Base-by-base conservation (phyloP, 768 basidiomycete species). In the Sporobolomyces roseus region DNA sequence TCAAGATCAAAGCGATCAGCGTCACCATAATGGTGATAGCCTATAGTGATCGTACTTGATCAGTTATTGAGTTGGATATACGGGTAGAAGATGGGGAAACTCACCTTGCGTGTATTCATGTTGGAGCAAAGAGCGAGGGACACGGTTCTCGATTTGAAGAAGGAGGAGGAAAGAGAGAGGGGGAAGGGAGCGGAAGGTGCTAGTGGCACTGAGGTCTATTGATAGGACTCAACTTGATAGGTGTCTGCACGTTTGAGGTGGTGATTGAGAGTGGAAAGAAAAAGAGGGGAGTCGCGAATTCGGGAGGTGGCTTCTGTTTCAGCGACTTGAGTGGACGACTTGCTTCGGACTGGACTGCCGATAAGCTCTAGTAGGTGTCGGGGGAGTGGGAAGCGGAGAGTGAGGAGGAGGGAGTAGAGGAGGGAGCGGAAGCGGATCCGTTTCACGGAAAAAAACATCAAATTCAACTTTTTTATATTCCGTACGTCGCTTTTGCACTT, bases 1-100 rank as follows among this genome's bases (percentile, higher is more conserved):
- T 74, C 65, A 97, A 86, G 81, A 93, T 79, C 74, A 91, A 83
- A 65, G 85, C 87, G 75, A 94, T 82, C 66, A 87, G 70, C 74
- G 81, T 77, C 58, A 87, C 81, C 53, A 66, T 63, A 65, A 74
- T 70, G 68, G 68, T 64, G 68, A 69, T 64, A 2, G 63, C 68
- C 68, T 69, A 61, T 12, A 46, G 45, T 46, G 45, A 46, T 7
- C 10, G 23, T 46, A 6, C 10, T 13, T 46, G 12, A 10, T 6
- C 45, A 14, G 45, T 46, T 13, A 7, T 7, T 14, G 21, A 4
- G n/a, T n/a, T n/a, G n/a, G n/a, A n/a, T n/a, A n/a, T n/a, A n/a
- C n/a, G n/a, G n/a, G n/a, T 14, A 21, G 58, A 13, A 10, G 3
- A 29, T 23, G 6, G 30, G n/a, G 58, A 60, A 7, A 9, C 58